phyloP scores from a whole-genome alignment of 176 grass and related monocot species.

The Pontederia crassipes region DNA sequence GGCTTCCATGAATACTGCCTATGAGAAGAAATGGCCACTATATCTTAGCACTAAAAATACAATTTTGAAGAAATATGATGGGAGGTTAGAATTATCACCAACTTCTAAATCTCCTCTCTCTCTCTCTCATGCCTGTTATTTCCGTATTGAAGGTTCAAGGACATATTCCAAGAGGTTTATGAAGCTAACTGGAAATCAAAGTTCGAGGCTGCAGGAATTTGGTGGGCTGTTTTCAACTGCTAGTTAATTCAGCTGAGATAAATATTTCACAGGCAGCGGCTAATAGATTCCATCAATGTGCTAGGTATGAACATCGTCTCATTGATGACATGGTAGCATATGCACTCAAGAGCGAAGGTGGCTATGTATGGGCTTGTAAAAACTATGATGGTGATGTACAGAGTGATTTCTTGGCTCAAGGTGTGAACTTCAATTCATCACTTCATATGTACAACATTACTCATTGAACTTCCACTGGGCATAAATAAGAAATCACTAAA shows the following conservation, averaged over 20 bases:
- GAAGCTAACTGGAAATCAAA: constrained; percentile 89
- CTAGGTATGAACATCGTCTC: constrained; percentile 90
- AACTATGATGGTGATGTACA: constrained; percentile 97
- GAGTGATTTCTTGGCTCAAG: constrained; percentile 99
- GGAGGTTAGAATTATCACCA: constrained; percentile 38
- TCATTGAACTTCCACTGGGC: too few relatives aligned
- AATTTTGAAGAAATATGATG: constrained; percentile 98
- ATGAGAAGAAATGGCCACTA: constrained; percentile 90
- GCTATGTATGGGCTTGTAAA: constrained; percentile 95
- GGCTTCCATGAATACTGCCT: constrained; percentile 86
- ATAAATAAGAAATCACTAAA: too few relatives aligned
- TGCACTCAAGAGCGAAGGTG: constrained; percentile 91
- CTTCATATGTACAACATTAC: too few relatives aligned
- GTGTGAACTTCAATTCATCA: constrained; percentile 15
- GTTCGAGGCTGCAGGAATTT: constrained; percentile 81
- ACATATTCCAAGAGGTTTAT: constrained; percentile 98
- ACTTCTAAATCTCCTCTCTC: background rate
- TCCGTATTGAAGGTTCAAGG: constrained; percentile 65
- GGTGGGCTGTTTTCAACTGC: constrained; percentile 28
- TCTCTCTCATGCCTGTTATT: background rate
- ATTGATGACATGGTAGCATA: constrained; percentile 99
- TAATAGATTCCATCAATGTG: background rate
- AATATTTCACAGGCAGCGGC: background rate
- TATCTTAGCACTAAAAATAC: constrained; percentile 99
- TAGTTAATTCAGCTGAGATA: background rate